A percentile compares a stretch with the other conserved stretches of the same genome.
Evolutionary conservation across 495 filamentous ascomycete genomes (phyloP).

Genomic region (Penicillium cosmopolitanum): DNA sequence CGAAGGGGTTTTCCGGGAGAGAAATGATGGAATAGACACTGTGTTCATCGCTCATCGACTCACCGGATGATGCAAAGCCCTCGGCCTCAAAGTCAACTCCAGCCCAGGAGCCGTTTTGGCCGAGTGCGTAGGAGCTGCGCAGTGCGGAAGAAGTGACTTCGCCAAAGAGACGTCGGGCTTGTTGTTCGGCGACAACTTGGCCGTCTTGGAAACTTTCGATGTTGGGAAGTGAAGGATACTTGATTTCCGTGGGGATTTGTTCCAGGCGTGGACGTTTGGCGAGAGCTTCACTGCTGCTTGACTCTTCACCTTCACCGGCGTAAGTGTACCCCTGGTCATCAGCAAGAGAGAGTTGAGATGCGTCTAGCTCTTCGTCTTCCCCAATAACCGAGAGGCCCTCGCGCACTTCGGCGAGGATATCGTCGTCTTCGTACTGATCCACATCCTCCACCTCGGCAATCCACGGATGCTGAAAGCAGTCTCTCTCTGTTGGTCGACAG

Average conservation of each 20-base stretch:
- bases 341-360: conserved; percentile 65
- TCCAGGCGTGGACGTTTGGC: conserved; percentile 46
- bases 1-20: conserved; percentile 43
- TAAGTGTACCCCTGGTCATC: conserved; percentile 39
- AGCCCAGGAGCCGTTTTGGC: conserved; percentile 31
- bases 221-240: conserved; percentile 48
- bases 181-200: conserved; percentile 32
- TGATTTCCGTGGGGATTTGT: conserved; percentile 35
- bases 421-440: conserved; percentile 51
- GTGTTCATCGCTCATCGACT: conserved; percentile 48
- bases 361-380: conserved; percentile 55
- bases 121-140: conserved; percentile 62
- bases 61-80: conserved; percentile 47
- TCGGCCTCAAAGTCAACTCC: conserved; percentile 33
- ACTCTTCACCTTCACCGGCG: conserved; percentile 31
- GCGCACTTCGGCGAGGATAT: conserved; percentile 54
- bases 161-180: conserved; percentile 69
- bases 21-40: conserved; percentile 46
- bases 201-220: conserved; percentile 44
- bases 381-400: conserved; percentile 50
- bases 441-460: conserved; percentile 50
- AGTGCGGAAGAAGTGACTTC: conserved; percentile 76
- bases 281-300: conserved; percentile 39
- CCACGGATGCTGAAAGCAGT: conserved; percentile 72
- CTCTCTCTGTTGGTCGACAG: conserved; percentile 63